Base-by-base conservation (phyloP, 306 rosid species). In the Vigna hirtella region DNA sequence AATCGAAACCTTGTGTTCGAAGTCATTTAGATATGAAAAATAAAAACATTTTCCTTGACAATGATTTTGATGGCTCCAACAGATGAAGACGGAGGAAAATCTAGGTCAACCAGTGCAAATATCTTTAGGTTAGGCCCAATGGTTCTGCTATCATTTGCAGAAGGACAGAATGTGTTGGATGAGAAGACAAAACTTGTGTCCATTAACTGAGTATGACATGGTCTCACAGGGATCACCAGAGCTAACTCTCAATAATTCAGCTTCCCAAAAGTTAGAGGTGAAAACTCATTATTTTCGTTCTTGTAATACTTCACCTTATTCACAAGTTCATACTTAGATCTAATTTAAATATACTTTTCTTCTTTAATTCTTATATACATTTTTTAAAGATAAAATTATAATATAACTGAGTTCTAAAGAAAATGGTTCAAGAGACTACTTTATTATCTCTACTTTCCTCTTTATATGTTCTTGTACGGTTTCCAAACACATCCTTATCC, bases 51-150 rank as follows among this genome's bases (percentile, higher is more conserved):
- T 15, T 28, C 20, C 9, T 55, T 14, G 43, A 32, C 14, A 62
- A 28, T 15, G 20, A 15, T 13, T 61, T 30, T 15, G 48, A 63
- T 63, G 47, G 42, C 15, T 63, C 26, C 26, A 3, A 15, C 16
- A 59, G 38, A 59, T 28, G 6, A 8, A 28, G 66, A 28, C 15
- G 1, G 22, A 61, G 2, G 45, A 61, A 14, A 61, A 61, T 32
- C 45, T 59, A 14, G 11, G 40, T 59, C 17, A 26, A 59, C 0
- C 66, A 1, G 0, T 6, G 20, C 43, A 61, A 61, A 61, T 61
- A 30, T 61, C 20, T 61, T 62, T 34, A 32, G 68, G 48, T 63
- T 36, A 32, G 68, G 48, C 24, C 24, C 68, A 63, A 63, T 63
- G 42, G 3, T 63, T 63, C 42, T 63, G 26, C 68, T 28, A 59